Conservation (phyloP, 129 eudicot species). For the Logfia minima region DNA sequence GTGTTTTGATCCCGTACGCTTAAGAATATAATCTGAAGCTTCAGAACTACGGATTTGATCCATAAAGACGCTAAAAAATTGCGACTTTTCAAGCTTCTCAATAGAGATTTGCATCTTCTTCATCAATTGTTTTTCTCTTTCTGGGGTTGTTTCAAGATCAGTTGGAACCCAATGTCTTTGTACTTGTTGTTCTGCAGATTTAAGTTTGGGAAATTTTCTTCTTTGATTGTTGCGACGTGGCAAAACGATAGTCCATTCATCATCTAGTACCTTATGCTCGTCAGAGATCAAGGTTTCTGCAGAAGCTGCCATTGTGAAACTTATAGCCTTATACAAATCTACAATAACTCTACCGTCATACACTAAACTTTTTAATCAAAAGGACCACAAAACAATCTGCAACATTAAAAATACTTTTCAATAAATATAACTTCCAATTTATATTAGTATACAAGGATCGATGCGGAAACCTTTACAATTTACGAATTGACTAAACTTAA, state of each 20-base stretch:
- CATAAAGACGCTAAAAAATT: not conserved
- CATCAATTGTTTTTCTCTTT: not conserved
- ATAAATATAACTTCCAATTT: too few relatives aligned
- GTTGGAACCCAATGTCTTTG: not conserved
- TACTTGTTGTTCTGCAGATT: not conserved
- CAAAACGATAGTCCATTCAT: not conserved
- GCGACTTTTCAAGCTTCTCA: not conserved
- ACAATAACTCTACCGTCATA: not conserved
- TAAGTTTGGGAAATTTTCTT: not conserved
- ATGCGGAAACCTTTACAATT: not conserved
- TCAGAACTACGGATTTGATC: not conserved
- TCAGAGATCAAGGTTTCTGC: not conserved
- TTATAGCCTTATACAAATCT: not conserved
- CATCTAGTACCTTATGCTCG: not conserved
- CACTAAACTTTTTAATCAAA: not conserved
- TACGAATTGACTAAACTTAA: too few relatives aligned
- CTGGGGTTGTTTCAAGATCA: not conserved
- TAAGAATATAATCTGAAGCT: not conserved
- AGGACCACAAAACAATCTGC: not conserved
- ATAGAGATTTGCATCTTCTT: not conserved
- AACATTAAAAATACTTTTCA: not conserved
- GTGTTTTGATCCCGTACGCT: not conserved
- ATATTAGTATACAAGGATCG: not conserved
- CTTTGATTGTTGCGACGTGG: not conserved
- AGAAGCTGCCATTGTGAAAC: not conserved